Conservation (phyloP, 2,329 filamentous ascomycete genomes). For the Myrmaecium sp. region DNA sequence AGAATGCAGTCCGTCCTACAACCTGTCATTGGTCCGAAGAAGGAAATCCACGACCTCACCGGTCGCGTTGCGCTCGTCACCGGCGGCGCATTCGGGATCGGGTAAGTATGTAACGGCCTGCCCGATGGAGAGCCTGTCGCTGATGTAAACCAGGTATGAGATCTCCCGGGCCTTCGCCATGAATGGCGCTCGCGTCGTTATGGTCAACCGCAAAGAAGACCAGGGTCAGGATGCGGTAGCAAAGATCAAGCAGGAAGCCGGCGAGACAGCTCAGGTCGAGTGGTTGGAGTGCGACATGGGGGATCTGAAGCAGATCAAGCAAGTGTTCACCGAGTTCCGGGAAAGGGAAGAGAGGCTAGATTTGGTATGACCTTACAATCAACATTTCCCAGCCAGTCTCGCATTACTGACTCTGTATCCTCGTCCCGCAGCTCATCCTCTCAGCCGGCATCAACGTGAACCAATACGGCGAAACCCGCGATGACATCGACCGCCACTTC, state of each 20-base stretch:
- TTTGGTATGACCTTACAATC: conserved; percentile 9
- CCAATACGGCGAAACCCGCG: conserved; percentile 19
- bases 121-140: background rate
- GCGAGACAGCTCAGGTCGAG: conserved; percentile 15
- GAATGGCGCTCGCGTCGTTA: conserved; percentile 9
- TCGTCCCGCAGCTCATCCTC: conserved; percentile 17
- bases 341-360: conserved; percentile 23
- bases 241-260: conserved; percentile 14
- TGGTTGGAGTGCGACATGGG: conserved; percentile 28
- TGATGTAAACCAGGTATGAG: conserved; percentile 6
- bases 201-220: conserved; percentile 20
- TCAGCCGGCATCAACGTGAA: conserved; percentile 28
- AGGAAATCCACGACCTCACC: conserved; percentile 17
- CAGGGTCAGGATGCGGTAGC: conserved; percentile 22
- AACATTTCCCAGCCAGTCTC: no score
- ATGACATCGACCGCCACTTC: conserved; percentile 25
- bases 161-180: conserved; percentile 7
- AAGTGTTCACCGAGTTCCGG: conserved; percentile 21
- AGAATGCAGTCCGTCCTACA: conserved; percentile 26
- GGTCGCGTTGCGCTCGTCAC: conserved; percentile 23
- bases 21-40: conserved; percentile 20
- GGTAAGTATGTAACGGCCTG: conserved; percentile 7
- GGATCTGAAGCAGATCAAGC: conserved; percentile 19
- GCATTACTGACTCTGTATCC: background rate
- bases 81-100: conserved; percentile 24